Conservation (phyloP, 2,329 filamentous ascomycete genomes). For the Cercospora zeina region DNA sequence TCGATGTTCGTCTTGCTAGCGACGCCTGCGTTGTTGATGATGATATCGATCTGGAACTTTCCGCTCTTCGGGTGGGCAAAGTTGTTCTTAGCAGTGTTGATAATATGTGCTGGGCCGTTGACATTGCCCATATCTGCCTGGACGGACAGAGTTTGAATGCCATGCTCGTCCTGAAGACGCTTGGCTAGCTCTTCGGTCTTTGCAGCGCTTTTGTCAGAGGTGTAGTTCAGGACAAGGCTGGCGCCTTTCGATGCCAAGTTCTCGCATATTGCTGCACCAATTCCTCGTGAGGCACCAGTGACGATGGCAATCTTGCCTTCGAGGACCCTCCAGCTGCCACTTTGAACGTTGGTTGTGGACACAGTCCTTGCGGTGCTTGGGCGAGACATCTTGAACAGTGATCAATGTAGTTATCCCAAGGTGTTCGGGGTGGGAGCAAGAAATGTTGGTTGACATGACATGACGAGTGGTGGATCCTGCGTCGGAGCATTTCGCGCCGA, state of each 20-base stretch:
- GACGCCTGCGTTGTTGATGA: constrained; percentile 83
- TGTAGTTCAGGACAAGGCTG: constrained; percentile 70
- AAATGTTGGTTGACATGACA: constrained; percentile 4
- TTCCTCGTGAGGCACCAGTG: constrained; percentile 78
- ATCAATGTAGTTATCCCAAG: background rate
- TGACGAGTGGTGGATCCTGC: background rate
- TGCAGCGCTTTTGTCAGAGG: constrained; percentile 60
- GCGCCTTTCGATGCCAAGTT: constrained; percentile 73
- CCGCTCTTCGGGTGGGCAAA: constrained; percentile 57
- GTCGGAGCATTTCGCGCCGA: constrained; percentile 4
- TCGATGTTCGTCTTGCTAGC: constrained; percentile 64
- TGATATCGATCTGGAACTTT: constrained; percentile 72
- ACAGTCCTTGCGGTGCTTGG: constrained; percentile 22
- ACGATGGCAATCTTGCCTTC: constrained; percentile 77
- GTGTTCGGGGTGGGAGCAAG: background rate
- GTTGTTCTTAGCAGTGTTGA: constrained; percentile 60
- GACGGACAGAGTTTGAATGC: constrained; percentile 61
- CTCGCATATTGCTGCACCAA: constrained; percentile 66
- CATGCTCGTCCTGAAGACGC: constrained; percentile 57
- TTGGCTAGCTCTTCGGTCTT: constrained; percentile 56
- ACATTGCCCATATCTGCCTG: constrained; percentile 71
- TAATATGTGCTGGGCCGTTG: constrained; percentile 60
- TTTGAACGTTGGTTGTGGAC: constrained; percentile 26
- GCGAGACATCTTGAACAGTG: constrained; percentile 23
- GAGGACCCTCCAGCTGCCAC: constrained; percentile 38